Evolutionary conservation across 139 green algal species (phyloP).

Genomic region (Coelastrella sp.): DNA sequence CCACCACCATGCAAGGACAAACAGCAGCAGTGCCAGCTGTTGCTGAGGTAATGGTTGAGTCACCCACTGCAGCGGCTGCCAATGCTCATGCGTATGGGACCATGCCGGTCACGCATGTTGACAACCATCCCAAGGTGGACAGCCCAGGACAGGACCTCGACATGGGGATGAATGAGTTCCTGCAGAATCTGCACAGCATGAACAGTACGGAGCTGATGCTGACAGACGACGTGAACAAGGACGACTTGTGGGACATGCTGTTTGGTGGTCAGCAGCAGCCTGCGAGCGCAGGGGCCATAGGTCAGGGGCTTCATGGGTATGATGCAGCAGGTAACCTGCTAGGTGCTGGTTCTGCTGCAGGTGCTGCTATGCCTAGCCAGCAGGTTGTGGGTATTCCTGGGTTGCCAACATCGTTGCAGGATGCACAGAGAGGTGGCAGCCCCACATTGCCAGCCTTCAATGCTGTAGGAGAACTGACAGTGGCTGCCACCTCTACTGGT

Average conservation of each 20-base stretch:
- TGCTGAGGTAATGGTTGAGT: background rate
- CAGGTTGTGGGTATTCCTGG: background rate
- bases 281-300: background rate
- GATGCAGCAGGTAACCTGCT: background rate
- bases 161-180: conserved; percentile 15
- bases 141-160: conserved; percentile 35
- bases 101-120: background rate
- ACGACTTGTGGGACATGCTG: conserved; percentile 49
- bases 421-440: no score
- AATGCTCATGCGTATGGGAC: background rate
- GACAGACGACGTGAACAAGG: conserved; percentile 51
- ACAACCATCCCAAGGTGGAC: conserved; percentile 27
- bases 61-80: background rate
- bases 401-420: no score
- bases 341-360: background rate
- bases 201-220: conserved; percentile 45
- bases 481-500: no score
- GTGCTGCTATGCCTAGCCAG: background rate
- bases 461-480: no score
- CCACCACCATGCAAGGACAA: background rate
- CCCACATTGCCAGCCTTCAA: no score
- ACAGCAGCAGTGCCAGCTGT: background rate
- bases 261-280: conserved; percentile 29
- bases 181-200: conserved; percentile 7
- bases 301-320: background rate